Evolutionary conservation across 1,284 basidiomycete genomes (phyloP).

Genomic region (Boletus semigastroideus): DNA sequence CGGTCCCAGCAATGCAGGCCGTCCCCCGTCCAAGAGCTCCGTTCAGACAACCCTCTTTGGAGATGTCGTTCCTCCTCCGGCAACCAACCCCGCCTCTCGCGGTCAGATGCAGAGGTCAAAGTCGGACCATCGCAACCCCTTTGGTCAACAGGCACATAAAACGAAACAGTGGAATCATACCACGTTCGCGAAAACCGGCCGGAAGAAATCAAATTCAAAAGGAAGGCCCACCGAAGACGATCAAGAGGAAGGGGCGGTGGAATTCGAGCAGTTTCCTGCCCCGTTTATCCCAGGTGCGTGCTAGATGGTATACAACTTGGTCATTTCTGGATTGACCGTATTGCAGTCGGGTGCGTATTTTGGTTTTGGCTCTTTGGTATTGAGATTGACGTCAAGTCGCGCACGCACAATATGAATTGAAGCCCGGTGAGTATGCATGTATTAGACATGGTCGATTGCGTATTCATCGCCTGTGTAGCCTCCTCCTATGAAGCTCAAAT

Average conservation of each 20-base stretch:
- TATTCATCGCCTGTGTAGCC: conserved; percentile 42
- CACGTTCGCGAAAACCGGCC: conserved; percentile 75
- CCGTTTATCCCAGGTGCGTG: conserved; percentile 64
- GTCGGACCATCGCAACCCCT: conserved; percentile 43
- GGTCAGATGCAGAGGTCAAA: conserved; percentile 43
- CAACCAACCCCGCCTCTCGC: conserved; percentile 24
- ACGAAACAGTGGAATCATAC: conserved; percentile 88
- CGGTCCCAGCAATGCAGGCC: conserved; percentile 41
- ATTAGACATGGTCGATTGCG: neutral
- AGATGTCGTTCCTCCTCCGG: conserved; percentile 41
- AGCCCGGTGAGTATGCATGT: conserved; percentile 29
- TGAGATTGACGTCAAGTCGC: conserved; percentile 6
- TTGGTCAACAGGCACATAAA: conserved; percentile 56
- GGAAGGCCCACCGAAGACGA: conserved; percentile 49
- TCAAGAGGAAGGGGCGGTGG: conserved; percentile 55
- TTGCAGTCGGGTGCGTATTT: conserved; percentile 48
- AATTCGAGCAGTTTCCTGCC: conserved; percentile 81
- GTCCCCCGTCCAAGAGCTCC: conserved; percentile 39
- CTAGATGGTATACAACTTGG: neutral
- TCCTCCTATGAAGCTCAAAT: conserved; percentile 73
- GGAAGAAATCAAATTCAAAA: conserved; percentile 54
- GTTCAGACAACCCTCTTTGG: conserved; percentile 70
- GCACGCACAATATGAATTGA: conserved; percentile 1
- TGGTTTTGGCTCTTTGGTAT: neutral
- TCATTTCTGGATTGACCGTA: conserved; percentile 12